phyloP scores from a whole-genome alignment of 2,329 filamentous ascomycete genomes.

The Akanthomyces lecanii region DNA sequence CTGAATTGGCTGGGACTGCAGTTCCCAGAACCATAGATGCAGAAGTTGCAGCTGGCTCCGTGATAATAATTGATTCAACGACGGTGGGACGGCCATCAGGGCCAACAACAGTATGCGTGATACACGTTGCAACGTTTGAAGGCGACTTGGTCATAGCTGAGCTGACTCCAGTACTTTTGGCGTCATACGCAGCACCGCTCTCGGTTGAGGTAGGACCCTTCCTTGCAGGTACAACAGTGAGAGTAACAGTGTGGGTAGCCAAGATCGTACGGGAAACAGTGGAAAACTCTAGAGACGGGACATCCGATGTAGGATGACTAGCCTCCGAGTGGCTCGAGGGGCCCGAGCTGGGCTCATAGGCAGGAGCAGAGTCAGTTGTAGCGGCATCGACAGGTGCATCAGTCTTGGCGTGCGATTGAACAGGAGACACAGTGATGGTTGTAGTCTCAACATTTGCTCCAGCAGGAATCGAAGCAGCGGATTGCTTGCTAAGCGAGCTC shows the following conservation, averaged over 20 bases:
- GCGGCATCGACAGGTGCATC: conserved; percentile 1
- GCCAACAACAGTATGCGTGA: conserved; percentile 30
- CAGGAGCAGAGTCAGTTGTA: background rate
- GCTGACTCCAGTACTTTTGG: background rate
- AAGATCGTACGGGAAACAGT: conserved; percentile 17
- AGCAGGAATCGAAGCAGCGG: background rate
- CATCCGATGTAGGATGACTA: conserved; percentile 2
- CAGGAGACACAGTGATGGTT: conserved; percentile 24
- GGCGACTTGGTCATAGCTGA: background rate
- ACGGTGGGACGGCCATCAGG: conserved; percentile 32
- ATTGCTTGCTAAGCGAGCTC: conserved; percentile 29
- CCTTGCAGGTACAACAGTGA: conserved; percentile 7
- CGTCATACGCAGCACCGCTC: background rate
- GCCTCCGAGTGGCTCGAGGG: background rate
- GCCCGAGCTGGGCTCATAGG: background rate
- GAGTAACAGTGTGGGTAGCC: conserved; percentile 23
- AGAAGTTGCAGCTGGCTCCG: conserved; percentile 17
- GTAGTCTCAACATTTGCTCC: conserved; percentile 26
- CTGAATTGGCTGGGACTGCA: background rate
- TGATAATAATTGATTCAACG: conserved; percentile 32
- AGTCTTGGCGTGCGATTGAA: conserved; percentile 10
- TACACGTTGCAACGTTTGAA: conserved; percentile 22
- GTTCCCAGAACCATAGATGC: background rate
- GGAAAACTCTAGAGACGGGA: conserved; percentile 10
- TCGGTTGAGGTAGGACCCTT: background rate